Conservation (phyloP, 495 filamentous ascomycete genomes). For the Xylaria flabelliformis region DNA sequence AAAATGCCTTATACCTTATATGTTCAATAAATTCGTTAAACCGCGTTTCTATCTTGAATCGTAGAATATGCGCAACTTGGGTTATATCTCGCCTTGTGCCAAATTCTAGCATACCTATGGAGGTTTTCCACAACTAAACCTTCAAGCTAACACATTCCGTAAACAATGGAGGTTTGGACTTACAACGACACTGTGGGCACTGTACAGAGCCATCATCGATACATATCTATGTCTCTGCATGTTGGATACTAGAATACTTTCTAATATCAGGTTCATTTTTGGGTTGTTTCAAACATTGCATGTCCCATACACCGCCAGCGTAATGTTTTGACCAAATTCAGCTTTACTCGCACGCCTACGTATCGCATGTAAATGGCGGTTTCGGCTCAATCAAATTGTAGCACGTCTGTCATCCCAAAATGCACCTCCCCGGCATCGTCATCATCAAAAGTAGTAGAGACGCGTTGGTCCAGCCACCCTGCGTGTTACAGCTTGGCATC, state of each 20-base stretch:
- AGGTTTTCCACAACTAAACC: too few relatives aligned
- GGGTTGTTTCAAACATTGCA: not conserved
- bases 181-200: too few relatives aligned
- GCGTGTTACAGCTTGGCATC: conserved; percentile 10
- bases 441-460: not conserved
- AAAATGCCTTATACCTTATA: not conserved
- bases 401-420: not conserved
- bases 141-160: too few relatives aligned
- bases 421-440: not conserved
- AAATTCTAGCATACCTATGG: too few relatives aligned
- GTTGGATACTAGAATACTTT: not conserved
- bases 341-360: not conserved
- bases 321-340: not conserved
- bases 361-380: conserved; percentile 13
- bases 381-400: conserved; percentile 2
- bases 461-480: conserved; percentile 1
- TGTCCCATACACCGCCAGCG: not conserved
- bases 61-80: too few relatives aligned
- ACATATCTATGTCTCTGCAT: not conserved
- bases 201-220: too few relatives aligned
- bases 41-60: too few relatives aligned
- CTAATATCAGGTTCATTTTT: too few relatives aligned
- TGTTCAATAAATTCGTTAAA: too few relatives aligned
- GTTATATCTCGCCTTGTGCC: too few relatives aligned
- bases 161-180: too few relatives aligned